Base-by-base conservation (phyloP, 208 protist species). In the Leishmania turanica region DNA sequence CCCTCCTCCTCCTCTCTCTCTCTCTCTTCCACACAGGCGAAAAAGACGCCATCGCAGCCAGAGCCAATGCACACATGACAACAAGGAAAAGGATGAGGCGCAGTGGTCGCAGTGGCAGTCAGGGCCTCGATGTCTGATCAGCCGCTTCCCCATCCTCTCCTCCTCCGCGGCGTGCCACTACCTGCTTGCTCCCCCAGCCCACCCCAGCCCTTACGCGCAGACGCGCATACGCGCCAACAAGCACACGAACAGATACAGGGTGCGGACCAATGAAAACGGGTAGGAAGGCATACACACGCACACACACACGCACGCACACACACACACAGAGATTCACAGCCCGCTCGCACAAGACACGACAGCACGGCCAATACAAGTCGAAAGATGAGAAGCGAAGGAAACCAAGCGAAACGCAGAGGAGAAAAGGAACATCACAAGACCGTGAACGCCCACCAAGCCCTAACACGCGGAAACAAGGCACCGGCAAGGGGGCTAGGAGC, bases 301-400 rank as follows among this genome's bases (percentile, higher is more conserved):
- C 45, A 11, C 45, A 11, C 5, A 45, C 5, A 45, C 60, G 5
- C n/a, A 65, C 60, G 19, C 60, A 17, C 56, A 49, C 45, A 2
- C 45, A 11, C 45, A 11, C 5, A 45, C 5, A 45, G 37, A 40
- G 42, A 60, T 60, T 60, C 54, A 60, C 56, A 31, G n/a, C 2
- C 70, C 40, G 9, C 70, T 69, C 64, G 27, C 40, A 75, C 66
- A 79, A 27, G 31, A 64, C 17, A 31, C 5, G 65, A 79, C 5
- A 56, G 17, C 60, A 31, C 56, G n/a, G 11, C 19, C 71, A 58
- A 79, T 31, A 40, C 40, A 42, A 66, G 40, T 47, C 37, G 62
- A 31, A 79, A 65, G 64, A 84, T 66, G 77, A 87, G 56, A 76
- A 56, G 75, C 24, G 60, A 74, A 58, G n/a, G 37, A 7, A 56